Evolutionary conservation across 2,329 filamentous ascomycete species (phyloP), one percentile per base, ranked within the genome.

Genomic region (Ophiocordyceps polyrhachis-furcata): DNA sequence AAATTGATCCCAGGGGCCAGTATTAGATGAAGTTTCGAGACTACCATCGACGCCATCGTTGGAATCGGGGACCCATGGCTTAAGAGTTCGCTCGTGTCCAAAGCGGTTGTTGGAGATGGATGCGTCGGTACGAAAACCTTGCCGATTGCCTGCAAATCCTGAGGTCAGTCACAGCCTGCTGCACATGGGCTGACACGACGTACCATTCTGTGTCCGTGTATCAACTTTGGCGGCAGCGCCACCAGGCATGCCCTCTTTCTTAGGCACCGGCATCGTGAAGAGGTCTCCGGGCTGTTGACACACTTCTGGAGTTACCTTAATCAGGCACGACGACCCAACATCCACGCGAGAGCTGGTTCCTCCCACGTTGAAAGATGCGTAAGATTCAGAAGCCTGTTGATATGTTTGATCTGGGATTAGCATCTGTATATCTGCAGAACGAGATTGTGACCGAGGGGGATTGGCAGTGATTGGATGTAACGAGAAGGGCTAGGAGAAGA

Each of bases 1-100:
- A 56, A 98, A 98, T 60, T 98, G 91, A 59, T 98, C 89, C 91
- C 91, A 98, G 11, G 64, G 67, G 7, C 64, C 67, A 15, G 62
- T 56, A 44, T 58, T 62, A n/a, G 58, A 53, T 2, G 69, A 53
- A 43, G 67, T 75, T 54, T 91, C 86, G 21, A 95, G 69, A 42
- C 81, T 81, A 51, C 83, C 70, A 55, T 88, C 81, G 38, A 74
- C 60, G 25, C 72, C 71, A 49, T 80, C 77, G 40, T 48, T 55
- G 15, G 71, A 61, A 51, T 79, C 79, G 7, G 84, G 77, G 45
- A 87, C 76, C 87, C 88, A 96, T 53, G 73, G 79, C 57, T 94
- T 79, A 38, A 96, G 69, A 44, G 76, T 69, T 48, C 87, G 79
- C 62, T 93, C 85, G 47, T 74, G 76, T 43, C 76, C 70, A 41